Evolutionary conservation across 768 basidiomycete genomes (phyloP).

Genomic region (Podaxis mareebaensis): DNA sequence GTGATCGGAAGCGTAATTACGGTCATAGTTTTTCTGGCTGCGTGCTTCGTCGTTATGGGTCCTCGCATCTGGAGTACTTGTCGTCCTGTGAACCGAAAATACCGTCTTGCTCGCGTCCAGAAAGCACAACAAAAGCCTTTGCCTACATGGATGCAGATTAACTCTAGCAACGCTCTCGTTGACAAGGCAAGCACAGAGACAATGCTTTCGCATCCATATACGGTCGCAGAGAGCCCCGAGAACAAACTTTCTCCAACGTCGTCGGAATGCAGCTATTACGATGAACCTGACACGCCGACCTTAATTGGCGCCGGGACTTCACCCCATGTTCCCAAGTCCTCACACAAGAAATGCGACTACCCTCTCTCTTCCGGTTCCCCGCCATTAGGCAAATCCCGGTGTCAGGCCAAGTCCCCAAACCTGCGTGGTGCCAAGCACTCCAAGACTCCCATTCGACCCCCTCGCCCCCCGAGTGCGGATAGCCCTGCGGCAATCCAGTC

Average conservation of each 20-base stretch:
- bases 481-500: constrained; percentile 17
- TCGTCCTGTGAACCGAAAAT: not conserved
- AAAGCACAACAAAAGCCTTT: not conserved
- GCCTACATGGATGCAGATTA: constrained; percentile 6
- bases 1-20: constrained; percentile 7
- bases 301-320: constrained; percentile 12
- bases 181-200: not conserved
- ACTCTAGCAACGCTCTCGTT: not conserved
- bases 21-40: not conserved
- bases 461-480: constrained; percentile 19
- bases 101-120: not conserved
- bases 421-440: not conserved
- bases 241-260: constrained; percentile 19
- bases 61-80: constrained; percentile 11
- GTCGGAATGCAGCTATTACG: constrained; percentile 16
- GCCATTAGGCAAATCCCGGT: not conserved
- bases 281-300: not conserved
- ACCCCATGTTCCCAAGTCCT: constrained; percentile 10
- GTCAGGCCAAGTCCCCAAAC: not conserved
- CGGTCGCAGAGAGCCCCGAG: not conserved
- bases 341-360: not conserved
- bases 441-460: constrained; percentile 15
- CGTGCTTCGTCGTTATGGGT: constrained; percentile 5
- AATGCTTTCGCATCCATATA: not conserved
- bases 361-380: not conserved